These are phyloP conservation scores for Monilinia fructigena DNA, from an alignment of 2,329 filamentous ascomycete genomes.

Conservation along the genomic window DNA sequence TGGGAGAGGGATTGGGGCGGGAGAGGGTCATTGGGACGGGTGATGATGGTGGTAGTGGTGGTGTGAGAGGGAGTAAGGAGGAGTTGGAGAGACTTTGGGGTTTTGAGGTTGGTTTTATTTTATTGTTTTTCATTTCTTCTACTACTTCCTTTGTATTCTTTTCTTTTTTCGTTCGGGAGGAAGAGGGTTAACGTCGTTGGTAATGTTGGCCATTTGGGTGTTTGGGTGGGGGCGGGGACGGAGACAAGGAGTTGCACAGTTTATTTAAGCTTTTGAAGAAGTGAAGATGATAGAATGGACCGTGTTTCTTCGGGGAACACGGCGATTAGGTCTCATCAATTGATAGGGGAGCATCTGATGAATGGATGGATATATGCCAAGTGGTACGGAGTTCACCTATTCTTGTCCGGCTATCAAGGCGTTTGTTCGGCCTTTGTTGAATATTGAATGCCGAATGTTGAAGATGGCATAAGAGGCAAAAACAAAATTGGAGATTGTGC, in stretches of 20 bases:
- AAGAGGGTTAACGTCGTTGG: neutral
- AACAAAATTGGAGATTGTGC: neutral
- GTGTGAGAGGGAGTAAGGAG: slow-evolving; percentile 50
- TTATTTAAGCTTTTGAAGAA: no score
- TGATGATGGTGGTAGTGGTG: slow-evolving; percentile 26
- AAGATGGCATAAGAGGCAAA: neutral
- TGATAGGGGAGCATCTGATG: neutral
- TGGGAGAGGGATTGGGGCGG: neutral
- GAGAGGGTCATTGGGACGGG: neutral
- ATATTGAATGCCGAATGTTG: neutral
- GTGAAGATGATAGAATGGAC: no score
- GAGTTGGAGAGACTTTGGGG: slow-evolving; percentile 59
- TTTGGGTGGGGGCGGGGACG: neutral
- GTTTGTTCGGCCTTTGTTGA: neutral
- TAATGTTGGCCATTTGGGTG: no score
- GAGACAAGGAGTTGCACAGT: no score
- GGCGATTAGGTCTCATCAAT: neutral
- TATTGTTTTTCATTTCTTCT: neutral
- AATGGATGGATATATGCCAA: neutral
- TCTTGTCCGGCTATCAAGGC: neutral
- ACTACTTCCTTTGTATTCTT: neutral
- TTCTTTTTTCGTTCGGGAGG: no score
- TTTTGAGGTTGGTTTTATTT: slow-evolving; percentile 46
- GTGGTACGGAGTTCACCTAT: neutral
- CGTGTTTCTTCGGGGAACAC: no score